Evolutionary conservation across 2,329 filamentous ascomycete species (phyloP), one percentile per base, ranked within the genome.

Genomic region (Fusarium cyanostomum): DNA sequence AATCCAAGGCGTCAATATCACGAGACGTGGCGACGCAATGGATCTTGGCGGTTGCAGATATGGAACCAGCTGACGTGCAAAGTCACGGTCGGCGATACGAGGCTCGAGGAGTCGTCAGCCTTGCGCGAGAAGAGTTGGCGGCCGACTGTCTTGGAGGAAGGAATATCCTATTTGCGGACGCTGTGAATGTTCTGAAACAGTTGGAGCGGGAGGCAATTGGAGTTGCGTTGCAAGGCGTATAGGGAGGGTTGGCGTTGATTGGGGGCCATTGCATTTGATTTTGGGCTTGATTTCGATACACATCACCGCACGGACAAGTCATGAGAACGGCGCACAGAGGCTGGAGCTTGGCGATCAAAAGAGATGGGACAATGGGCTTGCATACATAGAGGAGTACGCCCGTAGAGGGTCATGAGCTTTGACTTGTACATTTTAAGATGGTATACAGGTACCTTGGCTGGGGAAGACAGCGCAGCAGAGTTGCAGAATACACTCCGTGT

Each of bases 131-230:
- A 30, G 72, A 78, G 37, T 72, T 88, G 37, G 81, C 83, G 66
- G 71, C 70, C 37, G 84, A 86, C 48, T 82, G 81, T 33, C 71
- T 81, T 4, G 83, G 81, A 7, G 76, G 77, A 16, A 77, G 78
- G 45, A 85, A 78, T 64, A 79, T 81, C 42, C 69, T 86, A 45
- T 81, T 84, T 38, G 77, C 82, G 21, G 85, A 88, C 66, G 82
- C 84, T 7, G 76, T 84, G 4, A 74, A 78, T 2, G 84, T 86
- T 48, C 65, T 88, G 63, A 78, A 75, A 65, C 83, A 79, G 66
- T 70, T 88, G 49, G 81, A 84, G 64, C 82, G 61, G 75, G 78
- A 2, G 74, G 71, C 8, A 75, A 75, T 50, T 73, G 75, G 68
- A 79, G 75, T 18, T 66, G 68, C 31, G 62, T 56, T 37, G 52